Evolutionary conservation across 2,329 filamentous ascomycete genomes (phyloP).

Genomic region (Shiraia bambusicola): DNA sequence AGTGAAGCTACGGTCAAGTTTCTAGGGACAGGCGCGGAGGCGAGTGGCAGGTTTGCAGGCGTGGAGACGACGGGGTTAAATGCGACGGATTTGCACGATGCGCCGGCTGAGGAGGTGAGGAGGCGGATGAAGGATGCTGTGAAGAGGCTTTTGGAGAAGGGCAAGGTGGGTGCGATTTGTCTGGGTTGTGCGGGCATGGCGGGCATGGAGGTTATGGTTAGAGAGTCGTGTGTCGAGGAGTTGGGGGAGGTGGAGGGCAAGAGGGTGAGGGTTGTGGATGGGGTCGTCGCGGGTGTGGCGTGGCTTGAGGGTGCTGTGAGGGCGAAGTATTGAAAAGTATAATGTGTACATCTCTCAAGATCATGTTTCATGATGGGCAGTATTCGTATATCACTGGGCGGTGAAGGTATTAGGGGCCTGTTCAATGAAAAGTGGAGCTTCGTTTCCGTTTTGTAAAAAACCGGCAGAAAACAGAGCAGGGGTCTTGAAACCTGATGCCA

Average conservation of each 20-base stretch:
- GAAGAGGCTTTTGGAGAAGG: conserved; percentile 60
- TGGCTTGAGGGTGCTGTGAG: conserved; percentile 58
- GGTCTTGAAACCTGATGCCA: too few species aligned
- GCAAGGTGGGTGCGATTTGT: conserved; percentile 67
- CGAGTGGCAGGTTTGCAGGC: conserved; percentile 65
- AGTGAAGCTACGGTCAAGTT: conserved; percentile 64
- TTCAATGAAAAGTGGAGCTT: too few species aligned
- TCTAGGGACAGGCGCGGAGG: conserved; percentile 54
- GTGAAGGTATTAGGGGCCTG: too few species aligned
- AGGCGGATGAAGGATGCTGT: conserved; percentile 70
- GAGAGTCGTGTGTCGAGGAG: conserved; percentile 65
- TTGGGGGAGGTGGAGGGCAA: conserved; percentile 62
- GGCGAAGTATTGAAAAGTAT: conserved; percentile 28
- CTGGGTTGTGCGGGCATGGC: conserved; percentile 92
- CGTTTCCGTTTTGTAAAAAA: too few species aligned
- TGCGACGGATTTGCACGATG: conserved; percentile 76
- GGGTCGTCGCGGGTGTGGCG: conserved; percentile 69
- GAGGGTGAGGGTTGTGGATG: conserved; percentile 73
- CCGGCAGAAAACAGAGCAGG: too few species aligned
- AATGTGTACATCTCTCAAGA: background rate
- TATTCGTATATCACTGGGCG: background rate
- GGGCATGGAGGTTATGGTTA: conserved; percentile 76
- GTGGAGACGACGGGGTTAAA: conserved; percentile 80
- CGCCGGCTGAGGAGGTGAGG: conserved; percentile 63
- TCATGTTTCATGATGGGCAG: background rate